phyloP scores from a whole-genome alignment of 2,329 filamentous ascomycete species.

The Alternaria postmessia region DNA sequence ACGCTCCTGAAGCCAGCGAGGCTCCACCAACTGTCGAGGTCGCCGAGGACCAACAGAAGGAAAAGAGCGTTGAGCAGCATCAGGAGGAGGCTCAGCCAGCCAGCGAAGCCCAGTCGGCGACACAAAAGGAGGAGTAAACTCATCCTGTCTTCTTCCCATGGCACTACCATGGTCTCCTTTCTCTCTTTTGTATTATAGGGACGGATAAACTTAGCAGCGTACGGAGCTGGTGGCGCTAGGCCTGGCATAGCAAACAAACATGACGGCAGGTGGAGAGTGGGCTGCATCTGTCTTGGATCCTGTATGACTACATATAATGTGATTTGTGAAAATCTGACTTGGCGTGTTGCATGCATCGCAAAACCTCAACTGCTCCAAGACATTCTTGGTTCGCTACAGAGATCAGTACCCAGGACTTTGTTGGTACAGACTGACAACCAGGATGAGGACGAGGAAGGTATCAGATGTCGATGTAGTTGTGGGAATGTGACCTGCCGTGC shows the following conservation, averaged over 20 bases:
- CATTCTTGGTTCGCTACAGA: not conserved
- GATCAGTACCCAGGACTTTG: not conserved
- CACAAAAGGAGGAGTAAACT: constrained; percentile 30
- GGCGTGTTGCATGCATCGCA: not conserved
- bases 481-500: not conserved
- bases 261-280: constrained; percentile 6
- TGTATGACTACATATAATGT: constrained; percentile 22
- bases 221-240: constrained; percentile 22
- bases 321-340: not conserved
- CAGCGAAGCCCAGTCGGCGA: constrained; percentile 50
- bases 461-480: not conserved
- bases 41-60: constrained; percentile 55
- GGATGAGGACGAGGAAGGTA: not conserved
- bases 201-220: constrained; percentile 21
- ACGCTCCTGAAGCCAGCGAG: constrained; percentile 52
- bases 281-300: constrained; percentile 6
- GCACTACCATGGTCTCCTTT: constrained; percentile 6
- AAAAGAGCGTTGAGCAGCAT: constrained; percentile 52
- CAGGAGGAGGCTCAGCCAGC: constrained; percentile 49
- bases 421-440: not conserved
- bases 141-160: constrained; percentile 2
- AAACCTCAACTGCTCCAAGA: not conserved
- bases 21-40: constrained; percentile 52
- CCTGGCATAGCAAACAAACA: constrained; percentile 4
- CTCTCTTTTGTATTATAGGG: constrained; percentile 25